Evolutionary conservation across 2,329 filamentous ascomycete genomes (phyloP).

Genomic region (Reticulascus tulasneorum): DNA sequence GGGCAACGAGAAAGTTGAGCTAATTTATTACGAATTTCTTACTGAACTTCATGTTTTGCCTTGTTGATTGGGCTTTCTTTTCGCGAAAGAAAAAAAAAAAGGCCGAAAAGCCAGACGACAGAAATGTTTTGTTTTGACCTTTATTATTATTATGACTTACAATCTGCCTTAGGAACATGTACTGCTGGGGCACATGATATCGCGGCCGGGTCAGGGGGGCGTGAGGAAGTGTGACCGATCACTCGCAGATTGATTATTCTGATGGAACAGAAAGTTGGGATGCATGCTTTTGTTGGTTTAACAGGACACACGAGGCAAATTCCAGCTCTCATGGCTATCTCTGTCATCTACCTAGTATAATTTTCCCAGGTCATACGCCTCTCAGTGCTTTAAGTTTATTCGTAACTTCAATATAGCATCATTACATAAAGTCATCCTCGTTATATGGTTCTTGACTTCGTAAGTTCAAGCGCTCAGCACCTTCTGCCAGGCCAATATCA

Average conservation of each 20-base stretch:
- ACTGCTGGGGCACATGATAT: too few species aligned
- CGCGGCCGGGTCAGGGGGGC: too few species aligned
- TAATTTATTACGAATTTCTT: too few species aligned
- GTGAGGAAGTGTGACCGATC: too few species aligned
- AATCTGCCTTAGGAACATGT: too few species aligned
- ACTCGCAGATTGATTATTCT: neutral
- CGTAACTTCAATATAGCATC: slow-evolving; percentile 1
- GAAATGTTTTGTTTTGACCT: too few species aligned
- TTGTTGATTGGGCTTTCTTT: too few species aligned
- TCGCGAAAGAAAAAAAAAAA: too few species aligned
- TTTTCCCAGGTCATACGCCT: neutral
- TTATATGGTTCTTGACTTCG: slow-evolving; percentile 27
- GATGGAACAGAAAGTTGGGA: slow-evolving; percentile 1
- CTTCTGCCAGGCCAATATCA: slow-evolving; percentile 40
- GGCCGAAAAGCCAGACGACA: too few species aligned
- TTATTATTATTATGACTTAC: too few species aligned
- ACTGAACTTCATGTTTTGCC: too few species aligned
- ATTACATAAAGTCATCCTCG: slow-evolving; percentile 44
- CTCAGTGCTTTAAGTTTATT: neutral
- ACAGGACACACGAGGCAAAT: slow-evolving; percentile 8
- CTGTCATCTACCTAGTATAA: neutral
- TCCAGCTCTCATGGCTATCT: neutral
- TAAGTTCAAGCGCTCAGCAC: slow-evolving; percentile 38
- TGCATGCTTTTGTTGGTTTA: slow-evolving; percentile 1
- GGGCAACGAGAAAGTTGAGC: too few species aligned